These are phyloP conservation scores for Euphrasia arctica DNA, from an alignment of 305 asterid genomes.

Conservation along the genomic window DNA sequence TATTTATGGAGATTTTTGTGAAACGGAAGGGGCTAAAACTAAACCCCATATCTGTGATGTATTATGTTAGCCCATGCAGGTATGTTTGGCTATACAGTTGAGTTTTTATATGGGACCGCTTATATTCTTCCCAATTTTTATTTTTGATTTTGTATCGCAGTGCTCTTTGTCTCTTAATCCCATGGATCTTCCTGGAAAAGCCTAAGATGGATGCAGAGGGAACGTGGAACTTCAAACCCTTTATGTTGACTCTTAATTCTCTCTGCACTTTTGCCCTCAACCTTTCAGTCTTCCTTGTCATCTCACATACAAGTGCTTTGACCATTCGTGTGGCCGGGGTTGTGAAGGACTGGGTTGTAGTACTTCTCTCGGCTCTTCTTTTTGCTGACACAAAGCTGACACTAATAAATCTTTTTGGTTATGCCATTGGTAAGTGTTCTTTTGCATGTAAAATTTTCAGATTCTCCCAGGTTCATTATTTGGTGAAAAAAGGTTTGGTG, in stretches of 20 bases:
- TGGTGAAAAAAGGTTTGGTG: background rate
- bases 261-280: conserved; percentile 83
- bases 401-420: conserved; percentile 65
- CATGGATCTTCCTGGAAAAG: conserved; percentile 81
- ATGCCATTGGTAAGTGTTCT: conserved; percentile 64
- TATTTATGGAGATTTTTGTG: conserved; percentile 80
- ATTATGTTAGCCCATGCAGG: conserved; percentile 94
- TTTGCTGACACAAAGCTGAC: conserved; percentile 81
- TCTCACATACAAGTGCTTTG: conserved; percentile 81
- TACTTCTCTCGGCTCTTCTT: conserved; percentile 69
- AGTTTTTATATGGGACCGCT: conserved; percentile 38
- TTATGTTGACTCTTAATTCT: conserved; percentile 59
- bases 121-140: conserved; percentile 2
- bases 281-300: conserved; percentile 85
- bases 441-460: background rate
- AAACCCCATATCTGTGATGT: conserved; percentile 78
- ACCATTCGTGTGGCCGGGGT: conserved; percentile 94
- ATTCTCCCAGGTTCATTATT: background rate
- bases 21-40: conserved; percentile 78
- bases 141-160: conserved; percentile 31
- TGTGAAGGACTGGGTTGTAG: conserved; percentile 91
- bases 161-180: conserved; percentile 78
- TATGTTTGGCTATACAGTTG: conserved; percentile 21
- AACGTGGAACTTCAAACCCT: conserved; percentile 68
- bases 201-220: conserved; percentile 73